phyloP scores from a whole-genome alignment of 805 yeast genomes.

The Ogataea wickerhamii region DNA sequence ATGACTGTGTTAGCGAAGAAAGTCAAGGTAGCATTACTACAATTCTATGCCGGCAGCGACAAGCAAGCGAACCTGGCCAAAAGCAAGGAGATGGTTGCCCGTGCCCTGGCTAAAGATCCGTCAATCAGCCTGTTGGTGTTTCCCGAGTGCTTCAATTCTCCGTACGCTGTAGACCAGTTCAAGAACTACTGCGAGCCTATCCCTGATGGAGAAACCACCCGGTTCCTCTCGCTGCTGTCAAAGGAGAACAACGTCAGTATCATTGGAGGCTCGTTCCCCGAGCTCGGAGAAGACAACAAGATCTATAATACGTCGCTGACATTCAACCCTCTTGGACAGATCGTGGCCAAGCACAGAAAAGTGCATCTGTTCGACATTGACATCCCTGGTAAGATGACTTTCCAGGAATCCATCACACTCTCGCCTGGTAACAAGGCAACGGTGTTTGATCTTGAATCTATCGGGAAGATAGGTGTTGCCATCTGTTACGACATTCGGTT shows the following conservation, averaged over 20 bases:
- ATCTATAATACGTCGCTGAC: conserved; percentile 72
- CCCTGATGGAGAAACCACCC: conserved; percentile 68
- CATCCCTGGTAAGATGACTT: conserved; percentile 85
- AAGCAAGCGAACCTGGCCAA: conserved; percentile 72
- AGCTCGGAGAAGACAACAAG: conserved; percentile 54
- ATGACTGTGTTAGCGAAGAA: conserved; percentile 43
- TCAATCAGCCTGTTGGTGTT: conserved; percentile 70
- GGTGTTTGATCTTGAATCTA: conserved; percentile 59
- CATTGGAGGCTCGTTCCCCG: conserved; percentile 94
- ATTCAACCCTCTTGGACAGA: conserved; percentile 65
- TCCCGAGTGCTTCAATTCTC: conserved; percentile 97
- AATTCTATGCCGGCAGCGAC: conserved; percentile 76
- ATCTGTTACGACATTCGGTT: conserved; percentile 79
- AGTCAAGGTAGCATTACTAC: conserved; percentile 79
- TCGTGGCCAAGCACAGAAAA: conserved; percentile 86
- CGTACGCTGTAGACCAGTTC: conserved; percentile 85
- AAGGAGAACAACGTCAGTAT: conserved; percentile 55
- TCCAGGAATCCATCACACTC: conserved; percentile 74
- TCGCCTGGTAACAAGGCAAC: conserved; percentile 83
- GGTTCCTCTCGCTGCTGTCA: conserved; percentile 64
- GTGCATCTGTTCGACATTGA: conserved; percentile 90
- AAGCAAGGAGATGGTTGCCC: conserved; percentile 58
- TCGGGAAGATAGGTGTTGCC: conserved; percentile 78
- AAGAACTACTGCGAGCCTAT: conserved; percentile 85
- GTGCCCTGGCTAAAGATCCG: conserved; percentile 56